A percentile compares a stretch with the other conserved stretches of the same genome.
These are phyloP conservation scores for Diatrype stigma DNA, from an alignment of 2,329 filamentous ascomycete genomes.

Conservation along the genomic window DNA sequence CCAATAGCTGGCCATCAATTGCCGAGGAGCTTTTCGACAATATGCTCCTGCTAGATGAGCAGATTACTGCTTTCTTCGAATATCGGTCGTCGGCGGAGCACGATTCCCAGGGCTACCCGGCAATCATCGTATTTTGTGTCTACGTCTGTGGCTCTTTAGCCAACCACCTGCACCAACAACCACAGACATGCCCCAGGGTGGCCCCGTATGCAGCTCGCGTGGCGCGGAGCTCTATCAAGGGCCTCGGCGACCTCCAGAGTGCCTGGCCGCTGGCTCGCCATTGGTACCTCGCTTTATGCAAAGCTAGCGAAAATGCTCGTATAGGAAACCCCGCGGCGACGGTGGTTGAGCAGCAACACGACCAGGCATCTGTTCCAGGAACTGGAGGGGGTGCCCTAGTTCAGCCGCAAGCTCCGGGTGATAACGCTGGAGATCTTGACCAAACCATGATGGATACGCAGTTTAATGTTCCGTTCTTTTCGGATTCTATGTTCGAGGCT, in stretches of 20 bases:
- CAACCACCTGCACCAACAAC: constrained; percentile 25
- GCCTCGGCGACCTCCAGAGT: neutral
- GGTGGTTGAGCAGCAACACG: no score
- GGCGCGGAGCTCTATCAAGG: neutral
- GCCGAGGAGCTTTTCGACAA: constrained; percentile 31
- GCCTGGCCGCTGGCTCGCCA: neutral
- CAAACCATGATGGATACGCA: no score
- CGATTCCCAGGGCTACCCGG: constrained; percentile 27
- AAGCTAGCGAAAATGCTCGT: neutral
- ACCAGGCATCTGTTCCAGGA: no score
- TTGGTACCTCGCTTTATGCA: neutral
- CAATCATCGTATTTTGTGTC: constrained; percentile 35
- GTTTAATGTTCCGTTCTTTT: no score
- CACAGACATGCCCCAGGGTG: constrained; percentile 20
- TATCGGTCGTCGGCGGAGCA: constrained; percentile 14
- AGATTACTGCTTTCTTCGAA: constrained; percentile 29
- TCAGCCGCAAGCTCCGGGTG: no score
- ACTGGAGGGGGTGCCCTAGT: no score
- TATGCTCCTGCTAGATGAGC: constrained; percentile 30
- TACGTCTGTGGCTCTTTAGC: constrained; percentile 37
- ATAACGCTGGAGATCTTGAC: no score
- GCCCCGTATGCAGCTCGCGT: neutral
- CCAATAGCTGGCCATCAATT: constrained; percentile 19
- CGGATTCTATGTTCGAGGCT: no score
- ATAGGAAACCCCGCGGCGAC: neutral